A percentile compares a stretch with the other conserved stretches of the same genome.
These are phyloP conservation scores for Borovskyia barvae DNA, from an alignment of 208 protist species.

Conservation along the genomic window DNA sequence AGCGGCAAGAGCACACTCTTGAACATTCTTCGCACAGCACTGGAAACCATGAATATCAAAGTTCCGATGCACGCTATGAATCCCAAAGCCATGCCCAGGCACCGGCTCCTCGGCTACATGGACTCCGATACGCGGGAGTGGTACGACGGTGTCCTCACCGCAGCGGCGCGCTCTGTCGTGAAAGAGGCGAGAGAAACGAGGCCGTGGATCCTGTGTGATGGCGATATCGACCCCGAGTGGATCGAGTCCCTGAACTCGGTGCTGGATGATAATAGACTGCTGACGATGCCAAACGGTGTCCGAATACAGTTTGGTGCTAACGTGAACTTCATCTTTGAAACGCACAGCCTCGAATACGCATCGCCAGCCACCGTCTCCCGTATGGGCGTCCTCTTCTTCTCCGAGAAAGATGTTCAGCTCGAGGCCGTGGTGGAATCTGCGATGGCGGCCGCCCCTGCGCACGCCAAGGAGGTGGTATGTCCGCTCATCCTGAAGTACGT, in stretches of 20 bases:
- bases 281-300: constrained; percentile 98
- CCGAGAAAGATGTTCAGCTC: constrained; percentile 92
- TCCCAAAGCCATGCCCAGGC: constrained; percentile 92
- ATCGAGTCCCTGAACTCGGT: constrained; percentile 99
- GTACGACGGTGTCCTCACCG: constrained; percentile 98
- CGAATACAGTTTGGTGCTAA: constrained; percentile 95
- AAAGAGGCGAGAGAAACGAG: constrained; percentile 66
- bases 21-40: constrained; percentile 76
- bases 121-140: constrained; percentile 97
- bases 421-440: constrained; percentile 84
- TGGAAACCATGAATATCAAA: constrained; percentile 69
- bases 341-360: constrained; percentile 96
- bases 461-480: constrained; percentile 37
- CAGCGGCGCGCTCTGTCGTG: constrained; percentile 88
- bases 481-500: constrained; percentile 84
- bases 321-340: constrained; percentile 97
- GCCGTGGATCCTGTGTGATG: constrained; percentile 96
- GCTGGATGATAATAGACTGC: constrained; percentile 98
- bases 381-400: constrained; percentile 95
- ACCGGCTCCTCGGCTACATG: constrained; percentile 94
- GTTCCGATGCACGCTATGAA: constrained; percentile 91
- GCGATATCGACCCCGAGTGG: constrained; percentile 98
- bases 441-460: constrained; percentile 42
- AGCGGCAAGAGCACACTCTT: constrained; percentile 93
- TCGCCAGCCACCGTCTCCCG: constrained; percentile 99